These are phyloP conservation scores for Cornus kousa DNA, from an alignment of 148 eudicot genomes.

Conservation along the genomic window DNA sequence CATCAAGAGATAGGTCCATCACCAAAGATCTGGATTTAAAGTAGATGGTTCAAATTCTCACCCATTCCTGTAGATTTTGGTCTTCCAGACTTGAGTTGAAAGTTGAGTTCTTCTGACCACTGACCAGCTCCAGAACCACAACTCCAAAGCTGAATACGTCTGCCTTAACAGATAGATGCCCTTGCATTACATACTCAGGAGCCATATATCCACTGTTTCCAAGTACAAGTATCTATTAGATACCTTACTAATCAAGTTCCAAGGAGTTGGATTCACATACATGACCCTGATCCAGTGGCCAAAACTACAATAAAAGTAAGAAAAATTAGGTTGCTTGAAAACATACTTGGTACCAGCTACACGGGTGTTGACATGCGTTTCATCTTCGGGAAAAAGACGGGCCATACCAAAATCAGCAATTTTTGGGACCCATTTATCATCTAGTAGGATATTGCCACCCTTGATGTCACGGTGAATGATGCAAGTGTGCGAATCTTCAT, in stretches of 20 bases:
- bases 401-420: conserved; percentile 98
- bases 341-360: conserved; percentile 93
- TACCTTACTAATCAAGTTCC: conserved; percentile 1
- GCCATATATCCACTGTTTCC: conserved; percentile 89
- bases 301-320: background rate
- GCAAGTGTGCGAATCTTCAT: conserved; percentile 62
- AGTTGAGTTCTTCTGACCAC: conserved; percentile 66
- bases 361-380: conserved; percentile 85
- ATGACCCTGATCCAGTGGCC: background rate
- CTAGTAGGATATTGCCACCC: conserved; percentile 80
- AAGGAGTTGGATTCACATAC: background rate
- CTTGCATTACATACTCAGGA: conserved; percentile 83
- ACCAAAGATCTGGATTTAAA: too few species aligned
- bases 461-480: conserved; percentile 92
- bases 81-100: conserved; percentile 38
- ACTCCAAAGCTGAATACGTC: conserved; percentile 91
- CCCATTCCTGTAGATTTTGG: conserved; percentile 72
- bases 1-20: too few species aligned
- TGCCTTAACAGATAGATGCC: conserved; percentile 65
- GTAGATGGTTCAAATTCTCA: conserved; percentile 32
- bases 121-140: conserved; percentile 69
- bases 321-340: conserved; percentile 10
- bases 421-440: conserved; percentile 83
- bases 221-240: conserved; percentile 14
- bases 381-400: conserved; percentile 73